A percentile compares a stretch with the other conserved stretches of the same genome.
phyloP scores from a whole-genome alignment of 805 yeast species.

The Komagataella populi region DNA sequence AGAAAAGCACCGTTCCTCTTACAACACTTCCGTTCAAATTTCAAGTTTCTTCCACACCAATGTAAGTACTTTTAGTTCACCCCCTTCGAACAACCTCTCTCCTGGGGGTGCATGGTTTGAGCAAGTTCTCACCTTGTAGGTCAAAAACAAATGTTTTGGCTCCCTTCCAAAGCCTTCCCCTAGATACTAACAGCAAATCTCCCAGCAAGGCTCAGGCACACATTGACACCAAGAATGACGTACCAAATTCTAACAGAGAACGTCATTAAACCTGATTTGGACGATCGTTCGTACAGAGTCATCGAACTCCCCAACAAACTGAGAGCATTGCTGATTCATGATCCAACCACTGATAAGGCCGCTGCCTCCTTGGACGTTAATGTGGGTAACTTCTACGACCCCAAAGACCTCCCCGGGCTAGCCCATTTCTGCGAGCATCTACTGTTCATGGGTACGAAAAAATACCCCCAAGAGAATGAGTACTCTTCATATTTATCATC shows the following conservation, averaged over 20 bases:
- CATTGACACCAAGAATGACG: background rate
- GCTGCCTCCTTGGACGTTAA: conserved; percentile 74
- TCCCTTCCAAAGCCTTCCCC: background rate
- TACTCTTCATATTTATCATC: conserved; percentile 62
- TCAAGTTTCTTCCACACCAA: background rate
- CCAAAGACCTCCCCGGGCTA: conserved; percentile 48
- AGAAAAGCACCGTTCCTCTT: background rate
- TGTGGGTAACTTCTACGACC: conserved; percentile 67
- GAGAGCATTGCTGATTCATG: conserved; percentile 51
- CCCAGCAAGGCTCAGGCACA: background rate
- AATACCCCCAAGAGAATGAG: conserved; percentile 65
- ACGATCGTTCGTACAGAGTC: conserved; percentile 64
- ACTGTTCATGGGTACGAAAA: conserved; percentile 67
- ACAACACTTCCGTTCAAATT: background rate
- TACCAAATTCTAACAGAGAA: conserved; percentile 4
- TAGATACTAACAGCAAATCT: background rate
- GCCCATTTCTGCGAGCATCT: conserved; percentile 73
- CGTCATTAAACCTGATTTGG: conserved; percentile 34
- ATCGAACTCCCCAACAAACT: conserved; percentile 45
- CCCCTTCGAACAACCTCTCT: background rate
- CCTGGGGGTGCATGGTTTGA: background rate
- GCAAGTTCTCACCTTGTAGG: background rate
- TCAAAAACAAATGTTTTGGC: background rate
- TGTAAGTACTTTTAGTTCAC: background rate
- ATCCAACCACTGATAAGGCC: conserved; percentile 56